Base-by-base conservation (phyloP, 129 eudicot species). In the Flaveria sonorensis region DNA sequence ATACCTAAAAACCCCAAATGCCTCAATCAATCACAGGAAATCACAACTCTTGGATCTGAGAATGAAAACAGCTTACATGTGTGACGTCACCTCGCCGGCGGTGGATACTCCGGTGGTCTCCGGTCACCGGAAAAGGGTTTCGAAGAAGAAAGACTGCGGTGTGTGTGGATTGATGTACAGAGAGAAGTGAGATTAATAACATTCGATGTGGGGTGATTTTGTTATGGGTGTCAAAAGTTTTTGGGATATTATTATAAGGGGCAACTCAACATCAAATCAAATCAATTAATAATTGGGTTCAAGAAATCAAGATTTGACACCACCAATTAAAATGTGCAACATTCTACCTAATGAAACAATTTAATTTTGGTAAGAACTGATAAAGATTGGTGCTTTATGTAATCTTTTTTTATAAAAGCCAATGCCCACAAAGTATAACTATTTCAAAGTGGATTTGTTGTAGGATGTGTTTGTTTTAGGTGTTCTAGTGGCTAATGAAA, bases 31-130 rank as follows among this genome's bases (percentile, higher is more conserved):
- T 13, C 1, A 18, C 55, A 47, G 32, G 15, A 64, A 61, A 80
- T 6, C 13, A 57, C 46, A 73, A 67, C 75, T 85, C n/a, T 68
- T 83, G 78, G 87, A 86, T 86, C 85, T 76, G 82, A 72, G 70
- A 62, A 79, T 55, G 71, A 43, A 18, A 71, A 51, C 67, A 72
- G 42, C 62, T 78, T 36, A 71, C 53, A 73, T 59, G 75, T 63
- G 42, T 57, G 62, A 30, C 61, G 43, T 66, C 52, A 73, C 36
- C 47, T 74, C 73, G 85, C 87, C 89, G 85, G 80, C 18, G 74
- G 72, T 43, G 63, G 84, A 47, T 61, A 36, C 10, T 11, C 6
- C 21, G 64, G 74, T 55, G 73, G 71, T 82, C 48, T 79, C 77
- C 82, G 77, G 64, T 79, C 39, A 48, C 79, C 50, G 82, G 83